A percentile compares a stretch with the other conserved stretches of the same genome.
These are phyloP conservation scores for Sphagnum magellanicum DNA, from an alignment of 228 moss, liverwort and hornwort genomes.

Conservation along the genomic window DNA sequence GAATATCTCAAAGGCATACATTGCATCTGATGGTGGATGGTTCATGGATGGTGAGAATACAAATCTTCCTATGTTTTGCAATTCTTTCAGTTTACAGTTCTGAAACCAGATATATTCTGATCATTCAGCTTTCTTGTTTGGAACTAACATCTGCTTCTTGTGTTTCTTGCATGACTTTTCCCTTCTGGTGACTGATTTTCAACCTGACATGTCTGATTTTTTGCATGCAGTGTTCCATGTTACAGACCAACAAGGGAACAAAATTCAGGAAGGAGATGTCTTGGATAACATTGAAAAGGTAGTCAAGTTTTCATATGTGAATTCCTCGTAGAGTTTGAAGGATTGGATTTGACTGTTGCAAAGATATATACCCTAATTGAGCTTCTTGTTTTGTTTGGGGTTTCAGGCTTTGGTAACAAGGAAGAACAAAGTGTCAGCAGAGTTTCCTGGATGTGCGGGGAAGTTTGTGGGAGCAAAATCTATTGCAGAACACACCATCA, in stretches of 20 bases:
- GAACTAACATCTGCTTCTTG: neutral
- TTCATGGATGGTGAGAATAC: constrained; percentile 52
- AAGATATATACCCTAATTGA: too few species aligned
- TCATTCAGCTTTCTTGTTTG: neutral
- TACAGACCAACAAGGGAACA: constrained; percentile 34
- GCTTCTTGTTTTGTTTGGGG: neutral
- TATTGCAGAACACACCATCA: constrained; percentile 42
- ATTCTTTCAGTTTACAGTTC: neutral
- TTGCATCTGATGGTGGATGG: constrained; percentile 69
- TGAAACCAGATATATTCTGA: neutral
- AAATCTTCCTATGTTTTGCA: neutral
- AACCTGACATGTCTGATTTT: neutral
- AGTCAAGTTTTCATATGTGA: too few species aligned
- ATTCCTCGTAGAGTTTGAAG: too few species aligned
- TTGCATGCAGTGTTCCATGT: constrained; percentile 46
- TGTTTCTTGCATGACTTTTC: neutral
- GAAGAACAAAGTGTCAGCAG: constrained; percentile 54
- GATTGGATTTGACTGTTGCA: too few species aligned
- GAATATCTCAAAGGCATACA: constrained; percentile 48
- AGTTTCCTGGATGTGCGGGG: constrained; percentile 43
- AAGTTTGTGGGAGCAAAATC: constrained; percentile 37
- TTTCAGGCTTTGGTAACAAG: constrained; percentile 34
- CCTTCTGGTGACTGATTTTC: neutral
- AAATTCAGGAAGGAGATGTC: constrained; percentile 41
- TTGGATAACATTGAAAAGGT: constrained; percentile 54